A percentile compares a stretch with the other conserved stretches of the same genome.
Conservation (phyloP, 2,329 filamentous ascomycete species). For the Exophiala oligosperma region DNA sequence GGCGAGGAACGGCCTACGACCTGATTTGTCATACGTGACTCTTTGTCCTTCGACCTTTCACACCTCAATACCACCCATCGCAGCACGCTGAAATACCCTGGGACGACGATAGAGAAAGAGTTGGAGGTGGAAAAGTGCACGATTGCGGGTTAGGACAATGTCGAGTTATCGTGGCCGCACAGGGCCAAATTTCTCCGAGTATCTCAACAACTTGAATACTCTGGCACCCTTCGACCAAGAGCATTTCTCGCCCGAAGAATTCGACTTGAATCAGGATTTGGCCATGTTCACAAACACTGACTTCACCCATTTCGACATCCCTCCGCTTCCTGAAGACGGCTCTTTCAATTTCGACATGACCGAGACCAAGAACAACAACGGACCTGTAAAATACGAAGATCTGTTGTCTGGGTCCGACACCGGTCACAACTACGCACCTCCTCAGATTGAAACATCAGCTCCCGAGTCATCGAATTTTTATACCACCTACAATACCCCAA, state of each 20-base stretch:
- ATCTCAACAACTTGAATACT: slow-evolving; percentile 81
- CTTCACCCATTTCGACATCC: slow-evolving; percentile 73
- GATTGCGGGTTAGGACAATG: slow-evolving; percentile 49
- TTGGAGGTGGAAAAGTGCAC: background rate
- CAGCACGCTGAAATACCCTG: background rate
- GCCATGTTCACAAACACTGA: slow-evolving; percentile 80
- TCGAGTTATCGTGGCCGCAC: slow-evolving; percentile 74
- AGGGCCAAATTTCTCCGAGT: slow-evolving; percentile 83
- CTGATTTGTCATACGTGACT: slow-evolving; percentile 12
- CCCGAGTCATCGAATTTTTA: slow-evolving; percentile 23
- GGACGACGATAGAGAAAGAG: background rate
- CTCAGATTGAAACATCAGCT: slow-evolving; percentile 20
- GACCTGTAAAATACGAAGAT: slow-evolving; percentile 28
- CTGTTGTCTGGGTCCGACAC: slow-evolving; percentile 19
- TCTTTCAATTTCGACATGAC: slow-evolving; percentile 28
- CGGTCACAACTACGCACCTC: slow-evolving; percentile 15
- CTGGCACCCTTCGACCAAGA: slow-evolving; percentile 65
- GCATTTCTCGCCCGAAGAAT: slow-evolving; percentile 56
- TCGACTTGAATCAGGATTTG: slow-evolving; percentile 69
- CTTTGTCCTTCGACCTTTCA: slow-evolving; percentile 4
- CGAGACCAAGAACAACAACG: slow-evolving; percentile 20
- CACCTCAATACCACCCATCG: background rate
- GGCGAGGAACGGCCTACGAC: background rate
- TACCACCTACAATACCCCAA: slow-evolving; percentile 28
- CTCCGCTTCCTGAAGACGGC: slow-evolving; percentile 28